Evolutionary conservation across 2,329 filamentous ascomycete species (phyloP), one percentile per base, ranked within the genome.

Genomic region (Verticillium nonalfalfae): DNA sequence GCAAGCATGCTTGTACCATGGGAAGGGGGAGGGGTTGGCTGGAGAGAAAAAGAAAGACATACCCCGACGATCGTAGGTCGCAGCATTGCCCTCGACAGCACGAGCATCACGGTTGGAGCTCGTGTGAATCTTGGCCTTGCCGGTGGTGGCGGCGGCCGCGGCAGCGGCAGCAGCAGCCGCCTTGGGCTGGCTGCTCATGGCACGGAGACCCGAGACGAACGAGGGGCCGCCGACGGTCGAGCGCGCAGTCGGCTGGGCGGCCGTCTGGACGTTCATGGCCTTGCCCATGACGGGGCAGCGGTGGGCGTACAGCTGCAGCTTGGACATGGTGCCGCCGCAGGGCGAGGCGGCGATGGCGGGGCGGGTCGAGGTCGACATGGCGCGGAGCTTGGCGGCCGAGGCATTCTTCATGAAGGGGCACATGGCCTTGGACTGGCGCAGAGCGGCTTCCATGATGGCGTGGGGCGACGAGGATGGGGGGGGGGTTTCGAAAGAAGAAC

Each of bases 231-330:
- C 40, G 34, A 36, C 40, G 59, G 80, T 77, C 10, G 56, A 35
- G 13, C 58, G 39, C 39, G 21, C 40, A 59, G 80, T 77, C 35
- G 35, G 7, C 58, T 80, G 74, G 72, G 83, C 82, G 65, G 85
- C 82, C 56, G 85, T 85, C 82, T 97, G 94, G 45, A 97, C 89
- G 64, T 92, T 90, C 75, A 99, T 86, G 52, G 95, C 95, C 84
- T 97, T 96, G 76, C 93, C 94, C 95, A 99, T 99, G 76, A 99
- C 90, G 62, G 95, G 95, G 85, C 95, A 99, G 76, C 94, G 92
- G 73, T 93, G 89, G 71, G 92, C 95, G 72, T 96, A 87, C 68
- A 95, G 87, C 81, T 98, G 95, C 71, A 99, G 85, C 79, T 97
- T 98, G 72, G 93, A 97, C 87, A 98, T 97, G 77, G 91, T 92